These are phyloP conservation scores for Lepiota brunneoincarnata DNA, from an alignment of 768 basidiomycete genomes.

Conservation along the genomic window DNA sequence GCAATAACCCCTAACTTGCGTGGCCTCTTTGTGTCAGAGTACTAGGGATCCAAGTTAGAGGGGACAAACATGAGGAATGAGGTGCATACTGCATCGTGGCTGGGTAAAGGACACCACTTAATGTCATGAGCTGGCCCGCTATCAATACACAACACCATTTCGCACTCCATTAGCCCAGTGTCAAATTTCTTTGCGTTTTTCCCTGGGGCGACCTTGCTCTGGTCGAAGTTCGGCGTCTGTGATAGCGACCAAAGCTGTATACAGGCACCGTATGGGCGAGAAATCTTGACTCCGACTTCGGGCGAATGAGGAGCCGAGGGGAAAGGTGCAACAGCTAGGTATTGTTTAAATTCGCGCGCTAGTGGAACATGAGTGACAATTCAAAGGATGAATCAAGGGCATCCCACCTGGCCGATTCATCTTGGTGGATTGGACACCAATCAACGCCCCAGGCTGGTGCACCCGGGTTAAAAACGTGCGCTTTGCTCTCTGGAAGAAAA, in stretches of 20 bases:
- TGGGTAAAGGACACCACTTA: constrained; percentile 93
- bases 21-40: constrained; percentile 18
- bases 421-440: constrained; percentile 83
- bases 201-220: constrained; percentile 11
- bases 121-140: constrained; percentile 75
- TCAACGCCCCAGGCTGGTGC: constrained; percentile 89
- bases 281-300: constrained; percentile 57
- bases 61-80: not conserved
- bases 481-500: constrained; percentile 52
- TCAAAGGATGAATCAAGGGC: not conserved
- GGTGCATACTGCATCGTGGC: constrained; percentile 52
- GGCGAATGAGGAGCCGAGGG: constrained; percentile 64
- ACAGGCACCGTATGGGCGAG: constrained; percentile 57
- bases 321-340: constrained; percentile 80
- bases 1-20: constrained; percentile 81
- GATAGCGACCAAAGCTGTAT: constrained; percentile 84
- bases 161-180: constrained; percentile 61
- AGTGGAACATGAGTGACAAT: not conserved
- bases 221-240: constrained; percentile 2
- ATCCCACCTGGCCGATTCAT: constrained; percentile 52
- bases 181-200: constrained; percentile 7
- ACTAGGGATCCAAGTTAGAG: constrained; percentile 1
- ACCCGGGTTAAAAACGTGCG: constrained; percentile 82
- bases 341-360: constrained; percentile 66
- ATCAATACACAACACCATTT: constrained; percentile 85